Evolutionary conservation across 495 filamentous ascomycete species (phyloP).

Genomic region (Xylaria intraflava): DNA sequence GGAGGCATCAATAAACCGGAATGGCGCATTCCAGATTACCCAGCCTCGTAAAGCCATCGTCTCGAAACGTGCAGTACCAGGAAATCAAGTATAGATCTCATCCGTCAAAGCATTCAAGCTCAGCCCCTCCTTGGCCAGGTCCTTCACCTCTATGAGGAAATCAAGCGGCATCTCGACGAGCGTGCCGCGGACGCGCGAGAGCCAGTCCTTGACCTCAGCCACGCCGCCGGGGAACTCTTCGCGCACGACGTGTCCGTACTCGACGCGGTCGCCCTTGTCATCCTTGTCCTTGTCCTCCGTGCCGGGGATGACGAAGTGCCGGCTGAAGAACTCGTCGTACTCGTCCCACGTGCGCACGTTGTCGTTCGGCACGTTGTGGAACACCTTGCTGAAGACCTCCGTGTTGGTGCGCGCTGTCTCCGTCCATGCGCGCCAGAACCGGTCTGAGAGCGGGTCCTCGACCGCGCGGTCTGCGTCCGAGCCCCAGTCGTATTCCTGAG

Average conservation of each 20-base stretch:
- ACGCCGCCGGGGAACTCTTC: slow-evolving; percentile 68
- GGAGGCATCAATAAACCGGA: too few relatives aligned
- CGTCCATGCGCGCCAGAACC: slow-evolving; percentile 67
- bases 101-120: slow-evolving; percentile 74
- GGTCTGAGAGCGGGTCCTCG: slow-evolving; percentile 62
- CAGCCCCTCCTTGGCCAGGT: slow-evolving; percentile 81
- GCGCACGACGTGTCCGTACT: slow-evolving; percentile 81
- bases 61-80: too few relatives aligned
- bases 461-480: slow-evolving; percentile 67
- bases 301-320: slow-evolving; percentile 59
- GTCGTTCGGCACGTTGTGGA: slow-evolving; percentile 85
- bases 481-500: slow-evolving; percentile 79
- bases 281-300: slow-evolving; percentile 23
- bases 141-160: slow-evolving; percentile 75
- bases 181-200: slow-evolving; percentile 68
- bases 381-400: slow-evolving; percentile 74
- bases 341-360: slow-evolving; percentile 71
- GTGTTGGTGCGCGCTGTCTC: slow-evolving; percentile 71
- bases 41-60: too few relatives aligned
- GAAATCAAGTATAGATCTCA: slow-evolving; percentile 66
- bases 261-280: slow-evolving; percentile 36
- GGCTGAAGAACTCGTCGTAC: slow-evolving; percentile 73
- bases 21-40: too few relatives aligned
- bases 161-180: slow-evolving; percentile 89
- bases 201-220: slow-evolving; percentile 71